These are phyloP conservation scores for Tricholoma hemisulphureum DNA, from an alignment of 768 basidiomycete genomes.

Conservation along the genomic window DNA sequence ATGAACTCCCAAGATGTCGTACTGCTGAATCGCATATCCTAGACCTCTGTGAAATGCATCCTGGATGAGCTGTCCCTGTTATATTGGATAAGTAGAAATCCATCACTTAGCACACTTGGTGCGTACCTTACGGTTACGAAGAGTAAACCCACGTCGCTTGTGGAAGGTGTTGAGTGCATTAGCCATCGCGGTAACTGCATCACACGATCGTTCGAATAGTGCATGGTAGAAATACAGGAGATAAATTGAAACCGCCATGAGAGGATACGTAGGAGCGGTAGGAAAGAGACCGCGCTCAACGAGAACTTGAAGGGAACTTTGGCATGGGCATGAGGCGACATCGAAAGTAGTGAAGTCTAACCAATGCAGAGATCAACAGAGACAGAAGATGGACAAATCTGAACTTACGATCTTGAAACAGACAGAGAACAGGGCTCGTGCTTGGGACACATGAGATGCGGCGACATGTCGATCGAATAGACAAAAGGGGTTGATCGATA, in stretches of 20 bases:
- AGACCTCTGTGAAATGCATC: slow-evolving; percentile 32
- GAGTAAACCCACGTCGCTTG: slow-evolving; percentile 22
- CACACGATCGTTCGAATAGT: slow-evolving; percentile 35
- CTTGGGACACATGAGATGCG: background rate
- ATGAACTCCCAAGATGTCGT: slow-evolving; percentile 10
- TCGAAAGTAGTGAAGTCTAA: slow-evolving; percentile 16
- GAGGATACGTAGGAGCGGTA: slow-evolving; percentile 19
- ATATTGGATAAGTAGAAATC: background rate
- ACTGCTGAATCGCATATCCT: slow-evolving; percentile 16
- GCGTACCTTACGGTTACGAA: slow-evolving; percentile 18
- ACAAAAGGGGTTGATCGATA: background rate
- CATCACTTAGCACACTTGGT: background rate
- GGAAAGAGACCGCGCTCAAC: slow-evolving; percentile 33
- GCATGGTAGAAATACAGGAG: slow-evolving; percentile 31
- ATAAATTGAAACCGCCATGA: slow-evolving; percentile 25
- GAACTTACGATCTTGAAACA: slow-evolving; percentile 2
- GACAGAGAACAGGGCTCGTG: background rate
- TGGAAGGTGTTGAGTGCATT: slow-evolving; percentile 29
- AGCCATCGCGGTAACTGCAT: slow-evolving; percentile 30
- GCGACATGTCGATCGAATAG: background rate
- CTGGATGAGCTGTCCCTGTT: slow-evolving; percentile 20
- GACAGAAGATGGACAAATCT: background rate
- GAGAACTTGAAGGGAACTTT: slow-evolving; percentile 20
- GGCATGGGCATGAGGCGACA: slow-evolving; percentile 21
- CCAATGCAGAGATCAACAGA: background rate